Evolutionary conservation across 805 yeast genomes (phyloP).

Genomic region (Yamadazyma paraphyllophila): DNA sequence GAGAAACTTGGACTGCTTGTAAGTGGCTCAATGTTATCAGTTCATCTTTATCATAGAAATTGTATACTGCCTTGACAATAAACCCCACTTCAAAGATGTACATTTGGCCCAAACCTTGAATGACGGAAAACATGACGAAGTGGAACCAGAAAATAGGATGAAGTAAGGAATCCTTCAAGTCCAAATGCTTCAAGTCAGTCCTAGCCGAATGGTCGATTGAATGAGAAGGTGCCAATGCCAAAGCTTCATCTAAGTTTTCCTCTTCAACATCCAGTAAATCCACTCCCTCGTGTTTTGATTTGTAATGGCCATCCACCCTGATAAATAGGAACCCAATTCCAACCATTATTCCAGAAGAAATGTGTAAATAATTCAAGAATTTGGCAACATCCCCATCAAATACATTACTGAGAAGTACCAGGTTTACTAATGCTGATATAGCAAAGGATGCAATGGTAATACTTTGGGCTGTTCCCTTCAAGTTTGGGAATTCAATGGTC

Average conservation of each 20-base stretch:
- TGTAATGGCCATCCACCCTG: slow-evolving; percentile 26
- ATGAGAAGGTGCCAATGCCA: slow-evolving; percentile 14
- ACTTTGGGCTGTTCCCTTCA: slow-evolving; percentile 36
- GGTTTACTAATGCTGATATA: slow-evolving; percentile 29
- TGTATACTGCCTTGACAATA: slow-evolving; percentile 27
- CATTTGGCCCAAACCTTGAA: slow-evolving; percentile 41
- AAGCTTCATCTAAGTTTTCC: slow-evolving; percentile 10
- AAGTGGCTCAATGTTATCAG: slow-evolving; percentile 18
- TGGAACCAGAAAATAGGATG: slow-evolving; percentile 34
- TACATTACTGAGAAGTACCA: slow-evolving; percentile 19
- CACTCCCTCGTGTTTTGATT: slow-evolving; percentile 1
- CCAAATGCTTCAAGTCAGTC: slow-evolving; percentile 16
- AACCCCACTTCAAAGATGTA: slow-evolving; percentile 35
- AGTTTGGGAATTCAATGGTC: slow-evolving; percentile 29
- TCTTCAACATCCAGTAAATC: slow-evolving; percentile 7
- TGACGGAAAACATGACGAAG: slow-evolving; percentile 26
- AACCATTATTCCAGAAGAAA: slow-evolving; percentile 23
- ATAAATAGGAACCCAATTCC: slow-evolving; percentile 29
- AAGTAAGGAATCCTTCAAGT: slow-evolving; percentile 20
- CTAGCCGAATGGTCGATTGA: slow-evolving; percentile 3
- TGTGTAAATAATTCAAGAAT: slow-evolving; percentile 24
- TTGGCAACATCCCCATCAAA: slow-evolving; percentile 22
- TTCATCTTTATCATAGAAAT: slow-evolving; percentile 13
- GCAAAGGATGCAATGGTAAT: slow-evolving; percentile 38
- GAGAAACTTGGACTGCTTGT: slow-evolving; percentile 34